Percentiles rank a stretch among this genome's conserved stretches.
Conservation (phyloP, 1,139 yeast species). For the Candida sp. region DNA sequence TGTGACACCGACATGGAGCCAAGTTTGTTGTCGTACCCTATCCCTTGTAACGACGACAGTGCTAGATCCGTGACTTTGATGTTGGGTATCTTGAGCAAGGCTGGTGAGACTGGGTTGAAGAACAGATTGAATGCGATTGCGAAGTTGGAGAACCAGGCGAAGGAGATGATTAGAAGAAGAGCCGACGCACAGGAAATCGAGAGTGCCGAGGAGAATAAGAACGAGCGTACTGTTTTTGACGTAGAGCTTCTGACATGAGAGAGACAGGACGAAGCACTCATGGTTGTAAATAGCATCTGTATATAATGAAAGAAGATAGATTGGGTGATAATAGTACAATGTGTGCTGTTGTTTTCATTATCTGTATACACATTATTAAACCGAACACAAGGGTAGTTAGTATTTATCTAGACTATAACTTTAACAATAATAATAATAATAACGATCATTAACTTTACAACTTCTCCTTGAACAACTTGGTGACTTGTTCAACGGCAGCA, state of each 20-base stretch:
- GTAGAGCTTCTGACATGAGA: background rate
- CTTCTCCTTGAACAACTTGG: slow-evolving; percentile 61
- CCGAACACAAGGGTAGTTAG: background rate
- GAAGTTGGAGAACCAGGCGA: slow-evolving; percentile 8
- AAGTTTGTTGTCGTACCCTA: slow-evolving; percentile 86
- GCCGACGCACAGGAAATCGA: background rate
- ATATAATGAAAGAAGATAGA: background rate
- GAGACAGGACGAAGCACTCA: too few relatives aligned
- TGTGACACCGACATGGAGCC: slow-evolving; percentile 97
- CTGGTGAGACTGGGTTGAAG: slow-evolving; percentile 80
- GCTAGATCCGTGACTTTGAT: slow-evolving; percentile 79
- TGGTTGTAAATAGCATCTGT: background rate
- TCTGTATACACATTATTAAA: slow-evolving; percentile 1
- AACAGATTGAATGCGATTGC: slow-evolving; percentile 52
- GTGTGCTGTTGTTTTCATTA: too few relatives aligned
- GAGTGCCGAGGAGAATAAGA: background rate
- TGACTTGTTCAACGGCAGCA: slow-evolving; percentile 75
- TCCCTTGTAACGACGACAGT: slow-evolving; percentile 97
- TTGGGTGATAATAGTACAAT: too few relatives aligned
- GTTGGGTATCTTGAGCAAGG: slow-evolving; percentile 81
- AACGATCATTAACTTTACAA: slow-evolving; percentile 27
- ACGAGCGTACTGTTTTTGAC: too few relatives aligned
- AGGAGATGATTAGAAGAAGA: background rate
- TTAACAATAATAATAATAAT: background rate
- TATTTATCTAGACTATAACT: slow-evolving; percentile 1